These are phyloP conservation scores for Saccharum hybrid DNA, from an alignment of 202 grass and related monocot genomes.

Conservation along the genomic window DNA sequence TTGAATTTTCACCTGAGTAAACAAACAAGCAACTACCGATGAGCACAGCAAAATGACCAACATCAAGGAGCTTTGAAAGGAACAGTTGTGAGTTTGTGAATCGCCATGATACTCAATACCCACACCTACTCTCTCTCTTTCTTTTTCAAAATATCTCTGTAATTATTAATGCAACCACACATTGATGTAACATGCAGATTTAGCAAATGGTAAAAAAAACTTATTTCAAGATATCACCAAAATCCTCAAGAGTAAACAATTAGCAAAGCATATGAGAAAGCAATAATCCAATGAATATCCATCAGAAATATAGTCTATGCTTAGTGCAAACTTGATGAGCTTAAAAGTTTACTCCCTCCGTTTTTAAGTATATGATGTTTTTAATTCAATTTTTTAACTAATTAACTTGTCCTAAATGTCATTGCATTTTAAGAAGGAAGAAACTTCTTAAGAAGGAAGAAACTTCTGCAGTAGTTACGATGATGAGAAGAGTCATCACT, in stretches of 20 bases:
- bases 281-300: background rate
- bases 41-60: constrained; percentile 11
- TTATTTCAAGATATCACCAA: constrained; percentile 1
- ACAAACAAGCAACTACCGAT: constrained; percentile 9
- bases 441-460: background rate
- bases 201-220: background rate
- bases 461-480: background rate
- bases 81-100: background rate
- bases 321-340: background rate
- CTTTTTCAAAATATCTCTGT: background rate
- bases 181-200: background rate
- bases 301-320: constrained; percentile 2
- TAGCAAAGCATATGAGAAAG: background rate
- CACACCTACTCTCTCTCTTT: background rate
- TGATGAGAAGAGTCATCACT: background rate
- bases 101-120: background rate
- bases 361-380: background rate
- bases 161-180: constrained; percentile 4
- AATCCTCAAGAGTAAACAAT: background rate
- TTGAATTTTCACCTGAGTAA: constrained; percentile 90
- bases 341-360: background rate
- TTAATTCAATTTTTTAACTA: background rate
- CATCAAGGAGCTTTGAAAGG: background rate
- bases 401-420: background rate
- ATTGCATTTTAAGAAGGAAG: background rate